Percentiles rank a stretch among this genome's conserved stretches.
phyloP scores from a whole-genome alignment of 2,329 filamentous ascomycete genomes.

The Trichoderma lentiforme region DNA sequence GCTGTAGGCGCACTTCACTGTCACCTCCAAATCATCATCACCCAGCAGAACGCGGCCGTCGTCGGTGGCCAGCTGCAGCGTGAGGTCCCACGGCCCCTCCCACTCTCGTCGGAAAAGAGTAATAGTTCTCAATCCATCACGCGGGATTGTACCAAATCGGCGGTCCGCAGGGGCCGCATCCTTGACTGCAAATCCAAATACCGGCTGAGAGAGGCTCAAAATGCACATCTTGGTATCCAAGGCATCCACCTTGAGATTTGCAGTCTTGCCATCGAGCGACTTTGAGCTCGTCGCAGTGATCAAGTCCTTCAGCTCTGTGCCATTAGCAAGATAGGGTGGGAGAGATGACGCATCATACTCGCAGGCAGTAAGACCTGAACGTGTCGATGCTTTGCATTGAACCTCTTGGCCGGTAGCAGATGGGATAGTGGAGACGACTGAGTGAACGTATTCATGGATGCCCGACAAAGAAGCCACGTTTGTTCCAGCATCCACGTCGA shows the following conservation, averaged over 20 bases:
- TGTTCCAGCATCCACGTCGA: conserved; percentile 71
- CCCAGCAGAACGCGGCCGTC: conserved; percentile 22
- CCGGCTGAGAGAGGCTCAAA: conserved; percentile 65
- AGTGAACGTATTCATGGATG: conserved; percentile 61
- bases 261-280: conserved; percentile 43
- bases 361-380: conserved; percentile 56
- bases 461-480: conserved; percentile 70
- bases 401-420: conserved; percentile 62
- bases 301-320: conserved; percentile 52
- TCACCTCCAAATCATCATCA: conserved; percentile 51
- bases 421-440: conserved; percentile 67
- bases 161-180: conserved; percentile 58
- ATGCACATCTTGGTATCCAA: conserved; percentile 76
- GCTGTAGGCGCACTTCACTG: conserved; percentile 78
- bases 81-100: conserved; percentile 70
- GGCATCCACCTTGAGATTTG: conserved; percentile 64
- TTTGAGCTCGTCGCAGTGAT: conserved; percentile 52
- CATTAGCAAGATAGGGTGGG: conserved; percentile 56
- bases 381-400: conserved; percentile 46
- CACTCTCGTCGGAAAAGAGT: conserved; percentile 81
- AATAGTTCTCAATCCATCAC: conserved; percentile 63
- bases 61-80: conserved; percentile 26
- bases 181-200: conserved; percentile 62
- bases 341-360: conserved; percentile 62
- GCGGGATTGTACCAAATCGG: conserved; percentile 62